Base-by-base conservation (phyloP, 2,329 filamentous ascomycete genomes). In the Aureobasidium sp. region DNA sequence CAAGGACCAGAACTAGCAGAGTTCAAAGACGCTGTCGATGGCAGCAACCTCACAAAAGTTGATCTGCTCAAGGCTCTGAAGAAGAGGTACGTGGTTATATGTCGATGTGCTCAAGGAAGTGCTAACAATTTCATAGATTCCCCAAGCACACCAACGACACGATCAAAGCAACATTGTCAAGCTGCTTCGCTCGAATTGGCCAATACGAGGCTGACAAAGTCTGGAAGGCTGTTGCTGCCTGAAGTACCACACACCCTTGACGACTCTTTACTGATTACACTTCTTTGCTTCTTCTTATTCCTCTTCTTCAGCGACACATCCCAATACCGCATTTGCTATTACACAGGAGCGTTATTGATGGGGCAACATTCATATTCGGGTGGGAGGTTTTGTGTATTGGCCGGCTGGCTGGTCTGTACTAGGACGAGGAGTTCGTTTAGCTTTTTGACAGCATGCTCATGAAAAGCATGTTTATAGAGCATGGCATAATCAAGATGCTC, bases 61-160 rank as follows among this genome's bases (percentile, higher is more conserved):
- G 90, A 88, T 8, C 76, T 94, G 67, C 79, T 90, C 9, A 90
- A 93, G 72, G 80, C 88, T 5, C 73, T 95, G 64, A 90, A 91
- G 73, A 86, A 88, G 70, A 81, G 84, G 77, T 83, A 73, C 63
- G 77, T 68, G n/a, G 2, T 22, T 9, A 8, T 24, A 29, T 45
- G 33, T 33, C 11, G 42, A 15, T 19, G 49, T 60, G 57, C 65
- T 33, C 2, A 50, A 22, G 50, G 33, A 48, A 52, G 24, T 62
- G 69, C 47, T 69, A 57, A 42, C 60, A 40, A 6, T 24, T 9
- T 54, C 6, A 14, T 66, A 84, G 82, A 67, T 91, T 93, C 66
- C 84, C 86, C 0, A 86, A 86, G 64, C 81, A 86, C 49, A 83
- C 86, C 1, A 90, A 87, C 68, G 83, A 85, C 22, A 82, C 85